Conservation (phyloP, 2,329 filamentous ascomycete species). For the Myriosclerotinia curreyana region DNA sequence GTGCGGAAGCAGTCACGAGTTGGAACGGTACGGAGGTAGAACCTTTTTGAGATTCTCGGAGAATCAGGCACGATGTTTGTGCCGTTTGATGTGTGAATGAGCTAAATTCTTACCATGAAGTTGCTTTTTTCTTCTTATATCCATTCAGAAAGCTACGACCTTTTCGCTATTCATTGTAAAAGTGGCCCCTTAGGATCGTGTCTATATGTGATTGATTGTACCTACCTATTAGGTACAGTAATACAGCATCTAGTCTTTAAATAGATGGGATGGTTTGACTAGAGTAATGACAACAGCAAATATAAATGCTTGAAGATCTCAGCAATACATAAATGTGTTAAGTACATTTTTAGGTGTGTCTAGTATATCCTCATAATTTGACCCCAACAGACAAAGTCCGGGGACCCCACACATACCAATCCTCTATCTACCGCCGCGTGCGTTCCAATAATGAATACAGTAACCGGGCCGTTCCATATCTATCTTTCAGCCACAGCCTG, state of each 20-base stretch:
- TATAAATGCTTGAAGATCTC: too few relatives aligned
- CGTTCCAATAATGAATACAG: too few relatives aligned
- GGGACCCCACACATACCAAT: too few relatives aligned
- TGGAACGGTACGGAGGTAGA: background rate
- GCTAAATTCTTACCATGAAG: background rate
- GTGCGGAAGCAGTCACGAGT: conserved; percentile 21
- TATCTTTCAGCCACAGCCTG: too few relatives aligned
- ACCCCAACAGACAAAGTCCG: too few relatives aligned
- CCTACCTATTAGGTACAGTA: background rate
- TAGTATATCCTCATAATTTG: too few relatives aligned
- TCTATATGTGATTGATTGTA: conserved; percentile 12
- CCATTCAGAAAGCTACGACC: background rate
- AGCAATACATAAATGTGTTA: too few relatives aligned
- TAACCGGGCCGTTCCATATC: too few relatives aligned
- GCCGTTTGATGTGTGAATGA: background rate
- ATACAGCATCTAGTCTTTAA: background rate
- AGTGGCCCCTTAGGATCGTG: conserved; percentile 14
- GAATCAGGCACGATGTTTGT: background rate
- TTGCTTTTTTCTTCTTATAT: background rate
- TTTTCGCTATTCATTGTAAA: conserved; percentile 17
- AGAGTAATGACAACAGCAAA: too few relatives aligned
- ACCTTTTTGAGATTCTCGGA: conserved; percentile 3
- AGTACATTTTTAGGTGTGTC: too few relatives aligned
- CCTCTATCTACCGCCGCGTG: too few relatives aligned
- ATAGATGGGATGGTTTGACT: background rate